Percentiles rank a stretch among this genome's conserved stretches.
These are phyloP conservation scores for Penicillium sclerotiorum DNA, from an alignment of 2,329 filamentous ascomycete genomes.

Conservation along the genomic window DNA sequence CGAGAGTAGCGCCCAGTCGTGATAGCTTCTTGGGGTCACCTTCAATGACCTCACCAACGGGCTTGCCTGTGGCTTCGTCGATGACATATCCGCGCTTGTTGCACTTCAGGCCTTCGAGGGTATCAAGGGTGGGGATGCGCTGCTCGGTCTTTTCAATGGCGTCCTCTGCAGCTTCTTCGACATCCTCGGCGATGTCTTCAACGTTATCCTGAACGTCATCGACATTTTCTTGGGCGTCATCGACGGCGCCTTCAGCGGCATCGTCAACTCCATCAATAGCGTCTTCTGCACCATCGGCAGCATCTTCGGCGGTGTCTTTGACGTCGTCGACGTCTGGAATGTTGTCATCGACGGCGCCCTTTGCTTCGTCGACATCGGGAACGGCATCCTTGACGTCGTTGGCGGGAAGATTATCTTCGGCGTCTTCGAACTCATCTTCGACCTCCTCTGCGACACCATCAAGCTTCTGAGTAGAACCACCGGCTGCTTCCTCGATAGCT, in stretches of 20 bases:
- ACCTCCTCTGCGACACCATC: conserved; percentile 40
- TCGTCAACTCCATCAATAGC: conserved; percentile 16
- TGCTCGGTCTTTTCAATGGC: conserved; percentile 29
- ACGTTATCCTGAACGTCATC: conserved; percentile 26
- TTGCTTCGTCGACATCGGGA: conserved; percentile 18
- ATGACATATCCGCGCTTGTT: conserved; percentile 50
- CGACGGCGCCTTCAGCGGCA: conserved; percentile 24
- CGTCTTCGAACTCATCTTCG: conserved; percentile 7
- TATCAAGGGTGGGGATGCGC: conserved; percentile 30
- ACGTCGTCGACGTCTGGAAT: conserved; percentile 18
- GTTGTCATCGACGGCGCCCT: conserved; percentile 26
- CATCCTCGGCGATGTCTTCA: conserved; percentile 41
- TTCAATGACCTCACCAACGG: conserved; percentile 61
- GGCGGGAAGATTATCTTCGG: conserved; percentile 1
- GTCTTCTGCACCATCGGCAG: conserved; percentile 14
- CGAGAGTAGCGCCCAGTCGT: conserved; percentile 44
- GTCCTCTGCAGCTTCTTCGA: conserved; percentile 32
- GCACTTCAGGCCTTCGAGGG: conserved; percentile 44
- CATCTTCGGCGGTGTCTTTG: conserved; percentile 14
- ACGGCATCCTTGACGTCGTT: conserved; percentile 4
- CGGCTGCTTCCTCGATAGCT: conserved; percentile 46
- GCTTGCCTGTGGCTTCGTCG: conserved; percentile 43
- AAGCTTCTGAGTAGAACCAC: conserved; percentile 51
- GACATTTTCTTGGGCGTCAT: neutral
- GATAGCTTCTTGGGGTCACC: conserved; percentile 65